Evolutionary conservation across 805 yeast genomes (phyloP).

Genomic region (Yamadazyma ubonensis): DNA sequence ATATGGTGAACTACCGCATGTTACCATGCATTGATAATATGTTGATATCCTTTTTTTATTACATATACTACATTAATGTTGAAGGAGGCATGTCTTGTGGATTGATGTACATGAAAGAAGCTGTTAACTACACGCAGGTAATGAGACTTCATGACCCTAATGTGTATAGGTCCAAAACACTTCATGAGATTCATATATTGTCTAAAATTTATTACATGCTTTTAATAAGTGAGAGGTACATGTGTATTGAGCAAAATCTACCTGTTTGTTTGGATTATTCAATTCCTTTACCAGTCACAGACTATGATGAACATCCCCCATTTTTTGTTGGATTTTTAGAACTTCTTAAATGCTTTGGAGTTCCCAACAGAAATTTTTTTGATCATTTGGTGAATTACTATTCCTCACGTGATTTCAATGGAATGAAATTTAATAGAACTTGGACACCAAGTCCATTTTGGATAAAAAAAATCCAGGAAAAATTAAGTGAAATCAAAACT

Average conservation of each 20-base stretch:
- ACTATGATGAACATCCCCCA: slow-evolving; percentile 32
- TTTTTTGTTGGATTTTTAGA: slow-evolving; percentile 32
- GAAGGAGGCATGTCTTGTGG: slow-evolving; percentile 26
- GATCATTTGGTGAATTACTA: slow-evolving; percentile 17
- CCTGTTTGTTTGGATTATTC: slow-evolving; percentile 34
- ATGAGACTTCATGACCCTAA: slow-evolving; percentile 27
- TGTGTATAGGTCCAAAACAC: slow-evolving; percentile 20
- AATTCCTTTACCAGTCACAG: slow-evolving; percentile 28
- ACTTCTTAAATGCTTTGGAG: slow-evolving; percentile 31
- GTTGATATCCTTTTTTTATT: slow-evolving; percentile 33
- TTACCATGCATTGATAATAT: slow-evolving; percentile 24
- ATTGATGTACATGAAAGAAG: slow-evolving; percentile 32
- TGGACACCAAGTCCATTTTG: slow-evolving; percentile 19
- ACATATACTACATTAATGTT: slow-evolving; percentile 29
- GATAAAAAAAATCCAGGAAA: slow-evolving; percentile 27
- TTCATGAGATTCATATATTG: slow-evolving; percentile 23
- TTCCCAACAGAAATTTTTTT: slow-evolving; percentile 33
- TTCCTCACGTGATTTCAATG: background rate
- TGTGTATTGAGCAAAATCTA: slow-evolving; percentile 34
- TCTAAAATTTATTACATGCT: slow-evolving; percentile 34
- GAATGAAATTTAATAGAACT: background rate
- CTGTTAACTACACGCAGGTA: slow-evolving; percentile 34
- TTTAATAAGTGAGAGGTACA: slow-evolving; percentile 35
- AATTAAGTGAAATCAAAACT: slow-evolving; percentile 18
- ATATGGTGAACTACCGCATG: slow-evolving; percentile 21